Evolutionary conservation across 192 early-diverging fungal species (phyloP), one percentile per base, ranked within the genome.

Genomic region (Linnemannia schmuckeri): DNA sequence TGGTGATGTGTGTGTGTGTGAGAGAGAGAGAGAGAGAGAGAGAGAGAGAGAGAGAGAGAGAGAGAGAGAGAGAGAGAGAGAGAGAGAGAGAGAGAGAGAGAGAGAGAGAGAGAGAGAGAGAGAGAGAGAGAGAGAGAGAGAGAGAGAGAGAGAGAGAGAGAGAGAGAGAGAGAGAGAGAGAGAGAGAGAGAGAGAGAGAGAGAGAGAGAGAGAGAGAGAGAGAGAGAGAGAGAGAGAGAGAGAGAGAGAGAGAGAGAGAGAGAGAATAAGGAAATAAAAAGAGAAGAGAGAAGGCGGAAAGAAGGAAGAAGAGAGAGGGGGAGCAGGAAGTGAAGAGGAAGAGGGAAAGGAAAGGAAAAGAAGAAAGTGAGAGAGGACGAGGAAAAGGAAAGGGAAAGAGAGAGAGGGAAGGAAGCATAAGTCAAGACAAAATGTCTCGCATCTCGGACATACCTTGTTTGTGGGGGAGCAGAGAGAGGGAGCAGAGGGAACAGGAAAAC

Each of bases 401-500:
- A 49, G 49, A 47, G 41, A 68, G 61, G 30, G 44, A 4, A 20
- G 18, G 63, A 27, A 57, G 40, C 40, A n/a, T 20, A 42, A 33
- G 5, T 5, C 37, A 35, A 75, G 35, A 66, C 42, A 20, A 35
- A 18, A 33, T 37, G 74, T 27, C 33, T 55, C 37, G 18, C 18
- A 22, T 77, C 35, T 61, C 46, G 52, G 49, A 75, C 44, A 33
- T 75, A 54, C 46, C 74, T 49, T 75, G 41, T 75, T 46, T 55
- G 24, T 75, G 33, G 74, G 52, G 52, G 22, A 40, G 38, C 7
- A 76, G 57, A 38, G 7, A 10, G 75, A 68, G 49, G 12, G 52
- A 46, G 0, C n/a, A 57, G 54, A 38, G 54, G 52, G 13, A 20
- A 2, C 13, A 47, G 37, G n/a, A 22, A 22, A 17, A n/a, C 33